phyloP scores from a whole-genome alignment of 2,329 filamentous ascomycete genomes.

The Alternaria burnsii region DNA sequence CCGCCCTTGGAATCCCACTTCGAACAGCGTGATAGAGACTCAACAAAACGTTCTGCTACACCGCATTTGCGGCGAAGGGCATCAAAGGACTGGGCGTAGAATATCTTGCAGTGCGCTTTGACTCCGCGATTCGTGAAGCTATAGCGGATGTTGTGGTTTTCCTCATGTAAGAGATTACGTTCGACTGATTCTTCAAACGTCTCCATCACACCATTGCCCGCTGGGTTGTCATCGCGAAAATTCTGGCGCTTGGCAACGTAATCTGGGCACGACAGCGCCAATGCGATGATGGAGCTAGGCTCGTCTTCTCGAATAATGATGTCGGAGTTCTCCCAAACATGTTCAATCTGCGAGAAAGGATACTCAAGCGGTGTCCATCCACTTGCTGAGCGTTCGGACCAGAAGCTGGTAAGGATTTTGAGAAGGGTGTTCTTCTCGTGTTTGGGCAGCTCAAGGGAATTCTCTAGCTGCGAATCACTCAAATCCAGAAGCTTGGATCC shows the following conservation, averaged over 20 bases:
- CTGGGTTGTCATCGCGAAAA: conserved; percentile 59
- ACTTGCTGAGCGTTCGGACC: conserved; percentile 96
- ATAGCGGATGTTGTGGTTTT: conserved; percentile 93
- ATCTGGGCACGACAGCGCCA: conserved; percentile 86
- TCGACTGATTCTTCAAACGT: conserved; percentile 77
- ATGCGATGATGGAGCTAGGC: conserved; percentile 93
- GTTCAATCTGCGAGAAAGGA: conserved; percentile 80
- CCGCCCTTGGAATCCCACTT: conserved; percentile 99
- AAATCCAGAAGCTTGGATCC: conserved; percentile 60
- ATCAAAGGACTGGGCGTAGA: conserved; percentile 98
- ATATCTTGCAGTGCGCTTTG: conserved; percentile 96
- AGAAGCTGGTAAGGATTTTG: conserved; percentile 96
- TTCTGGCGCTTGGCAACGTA: conserved; percentile 81
- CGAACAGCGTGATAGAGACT: conserved; percentile 91
- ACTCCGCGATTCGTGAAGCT: conserved; percentile 94
- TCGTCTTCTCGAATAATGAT: conserved; percentile 98
- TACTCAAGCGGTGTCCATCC: conserved; percentile 94
- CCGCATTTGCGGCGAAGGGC: conserved; percentile 92
- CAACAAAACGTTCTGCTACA: conserved; percentile 90
- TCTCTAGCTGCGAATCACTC: conserved; percentile 64
- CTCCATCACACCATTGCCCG: conserved; percentile 28
- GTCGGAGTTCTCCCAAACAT: conserved; percentile 96
- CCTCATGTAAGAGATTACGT: conserved; percentile 81
- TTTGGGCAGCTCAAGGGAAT: conserved; percentile 80
- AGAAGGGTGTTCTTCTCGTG: conserved; percentile 93